Evolutionary conservation across 1,284 basidiomycete species (phyloP).

Genomic region (Irpex rosettiformis): DNA sequence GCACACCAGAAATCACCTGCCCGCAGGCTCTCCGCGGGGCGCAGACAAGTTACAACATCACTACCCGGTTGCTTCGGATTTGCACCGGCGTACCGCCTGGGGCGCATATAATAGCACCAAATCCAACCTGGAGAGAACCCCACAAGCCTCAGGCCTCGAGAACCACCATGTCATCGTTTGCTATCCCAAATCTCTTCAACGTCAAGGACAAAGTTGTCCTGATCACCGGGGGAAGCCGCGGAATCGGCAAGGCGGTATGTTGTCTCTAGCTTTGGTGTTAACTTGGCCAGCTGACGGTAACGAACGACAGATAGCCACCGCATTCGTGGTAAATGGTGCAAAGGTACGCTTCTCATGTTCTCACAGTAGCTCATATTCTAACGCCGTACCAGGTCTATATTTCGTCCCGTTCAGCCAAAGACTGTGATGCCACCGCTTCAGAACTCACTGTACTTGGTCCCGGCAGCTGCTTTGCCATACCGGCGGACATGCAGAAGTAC

Average conservation of each 20-base stretch:
- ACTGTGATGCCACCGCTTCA: constrained; percentile 53
- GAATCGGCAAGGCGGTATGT: constrained; percentile 67
- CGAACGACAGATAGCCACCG: constrained; percentile 54
- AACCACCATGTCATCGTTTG: constrained; percentile 37
- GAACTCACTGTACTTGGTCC: constrained; percentile 54
- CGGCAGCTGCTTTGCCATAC: constrained; percentile 54
- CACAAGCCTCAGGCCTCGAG: neutral
- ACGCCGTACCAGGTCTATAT: constrained; percentile 41
- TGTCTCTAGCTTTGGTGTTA: neutral
- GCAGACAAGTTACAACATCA: neutral
- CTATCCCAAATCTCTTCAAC: constrained; percentile 46
- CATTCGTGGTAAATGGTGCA: constrained; percentile 63
- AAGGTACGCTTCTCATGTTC: constrained; percentile 36
- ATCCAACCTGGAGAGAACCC: neutral
- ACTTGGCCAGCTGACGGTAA: neutral
- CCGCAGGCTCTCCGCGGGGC: neutral
- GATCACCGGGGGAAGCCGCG: constrained; percentile 70
- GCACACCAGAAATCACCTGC: neutral
- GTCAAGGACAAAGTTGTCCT: constrained; percentile 62
- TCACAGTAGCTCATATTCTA: neutral
- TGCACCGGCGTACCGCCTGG: neutral
- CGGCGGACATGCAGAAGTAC: constrained; percentile 57
- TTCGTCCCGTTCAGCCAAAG: constrained; percentile 55
- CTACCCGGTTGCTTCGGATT: neutral
- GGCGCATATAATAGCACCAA: neutral